phyloP scores from a whole-genome alignment of 164 flowering plant species.

The Umbilicus rupestris region DNA sequence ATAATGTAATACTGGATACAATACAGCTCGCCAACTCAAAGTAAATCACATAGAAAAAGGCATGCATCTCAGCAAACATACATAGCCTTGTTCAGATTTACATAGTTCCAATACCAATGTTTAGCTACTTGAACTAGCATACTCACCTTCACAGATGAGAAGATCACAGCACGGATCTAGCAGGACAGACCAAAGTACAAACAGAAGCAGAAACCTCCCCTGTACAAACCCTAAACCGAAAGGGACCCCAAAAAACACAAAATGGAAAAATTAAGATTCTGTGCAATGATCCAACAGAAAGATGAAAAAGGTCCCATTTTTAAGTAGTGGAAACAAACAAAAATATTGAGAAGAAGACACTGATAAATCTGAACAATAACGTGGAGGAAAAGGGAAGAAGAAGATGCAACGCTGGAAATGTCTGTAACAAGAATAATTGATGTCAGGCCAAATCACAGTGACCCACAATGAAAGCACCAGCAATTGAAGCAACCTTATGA shows the following conservation, averaged over 20 bases:
- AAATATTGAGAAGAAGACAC: not conserved
- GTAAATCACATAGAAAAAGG: not conserved
- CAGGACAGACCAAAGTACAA: not conserved
- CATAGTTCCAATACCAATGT: not conserved
- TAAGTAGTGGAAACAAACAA: not conserved
- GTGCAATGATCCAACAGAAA: conserved; percentile 5
- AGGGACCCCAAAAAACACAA: not conserved
- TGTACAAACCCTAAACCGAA: not conserved
- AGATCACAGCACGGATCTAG: not conserved
- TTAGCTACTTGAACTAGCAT: not conserved
- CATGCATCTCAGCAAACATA: not conserved
- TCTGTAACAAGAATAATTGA: conserved; percentile 13
- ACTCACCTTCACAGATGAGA: conserved; percentile 2
- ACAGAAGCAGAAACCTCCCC: not conserved
- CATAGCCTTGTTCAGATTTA: not conserved
- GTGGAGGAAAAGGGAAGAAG: conserved; percentile 16
- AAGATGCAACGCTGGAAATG: conserved; percentile 6
- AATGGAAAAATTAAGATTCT: not conserved
- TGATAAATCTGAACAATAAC: conserved; percentile 7
- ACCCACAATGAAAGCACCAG: not conserved
- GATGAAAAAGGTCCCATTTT: not conserved
- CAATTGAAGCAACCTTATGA: not conserved
- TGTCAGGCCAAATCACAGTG: conserved; percentile 12
- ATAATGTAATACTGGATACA: not conserved
- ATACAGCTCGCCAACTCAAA: not conserved